These are phyloP conservation scores for Cornus kousa DNA, from an alignment of 148 eudicot species.

Conservation along the genomic window DNA sequence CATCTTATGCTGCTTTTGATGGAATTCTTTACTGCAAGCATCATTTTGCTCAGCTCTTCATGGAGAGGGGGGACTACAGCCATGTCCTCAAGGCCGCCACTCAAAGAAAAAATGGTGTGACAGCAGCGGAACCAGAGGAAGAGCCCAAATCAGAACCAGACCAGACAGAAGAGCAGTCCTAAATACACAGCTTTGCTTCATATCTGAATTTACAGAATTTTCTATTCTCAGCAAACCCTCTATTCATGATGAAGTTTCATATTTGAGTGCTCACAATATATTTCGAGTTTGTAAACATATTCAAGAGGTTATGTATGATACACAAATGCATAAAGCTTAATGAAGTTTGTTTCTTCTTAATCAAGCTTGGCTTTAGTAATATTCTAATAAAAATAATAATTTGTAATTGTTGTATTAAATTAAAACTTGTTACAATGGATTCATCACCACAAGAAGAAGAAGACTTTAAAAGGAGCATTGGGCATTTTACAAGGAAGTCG, in stretches of 20 bases:
- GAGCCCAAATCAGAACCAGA: slow-evolving; percentile 14
- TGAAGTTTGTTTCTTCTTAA: not conserved
- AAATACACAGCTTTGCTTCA: no score
- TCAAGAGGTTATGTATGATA: not conserved
- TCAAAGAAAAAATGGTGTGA: slow-evolving; percentile 35
- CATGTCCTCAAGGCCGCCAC: slow-evolving; percentile 74
- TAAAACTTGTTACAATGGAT: no score
- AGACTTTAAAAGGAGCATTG: no score
- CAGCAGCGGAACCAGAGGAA: slow-evolving; percentile 29
- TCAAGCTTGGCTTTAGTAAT: no score
- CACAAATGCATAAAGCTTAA: not conserved
- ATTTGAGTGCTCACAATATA: not conserved
- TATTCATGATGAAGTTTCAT: not conserved
- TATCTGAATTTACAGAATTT: not conserved
- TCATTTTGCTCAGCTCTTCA: slow-evolving; percentile 88
- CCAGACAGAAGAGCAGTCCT: not conserved
- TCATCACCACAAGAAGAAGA: no score
- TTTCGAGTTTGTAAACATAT: no score
- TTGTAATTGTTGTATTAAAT: no score
- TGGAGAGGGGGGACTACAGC: slow-evolving; percentile 81
- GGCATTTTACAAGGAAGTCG: no score
- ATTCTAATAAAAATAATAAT: no score
- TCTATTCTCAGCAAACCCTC: not conserved
- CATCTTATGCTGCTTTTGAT: slow-evolving; percentile 86
- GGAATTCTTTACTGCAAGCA: slow-evolving; percentile 84